Conservation (phyloP, 345 rosid genomes). For the Xanthoceras sorbifolium region DNA sequence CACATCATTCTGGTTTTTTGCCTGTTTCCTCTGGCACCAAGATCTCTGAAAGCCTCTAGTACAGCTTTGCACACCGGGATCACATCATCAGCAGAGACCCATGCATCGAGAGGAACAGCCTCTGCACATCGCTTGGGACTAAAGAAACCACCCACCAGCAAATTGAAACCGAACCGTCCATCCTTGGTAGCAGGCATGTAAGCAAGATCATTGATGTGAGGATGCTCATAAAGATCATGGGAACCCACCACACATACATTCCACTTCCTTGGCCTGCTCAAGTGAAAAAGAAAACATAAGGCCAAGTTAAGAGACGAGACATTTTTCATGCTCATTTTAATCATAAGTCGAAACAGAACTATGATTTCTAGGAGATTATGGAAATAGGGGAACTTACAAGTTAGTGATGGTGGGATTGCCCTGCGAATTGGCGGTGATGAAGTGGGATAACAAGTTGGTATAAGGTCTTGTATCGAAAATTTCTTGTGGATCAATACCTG, state of each 20-base stretch:
- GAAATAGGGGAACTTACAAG: slow-evolving; percentile 78
- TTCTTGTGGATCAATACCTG: slow-evolving; percentile 90
- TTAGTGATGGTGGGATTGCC: slow-evolving; percentile 78
- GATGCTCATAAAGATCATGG: slow-evolving; percentile 96
- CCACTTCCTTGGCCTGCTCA: slow-evolving; percentile 93
- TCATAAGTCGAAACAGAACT: neutral
- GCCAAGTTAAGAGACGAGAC: neutral
- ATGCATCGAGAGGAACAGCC: slow-evolving; percentile 92
- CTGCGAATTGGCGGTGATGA: slow-evolving; percentile 65
- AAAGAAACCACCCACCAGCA: slow-evolving; percentile 95
- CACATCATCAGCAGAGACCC: slow-evolving; percentile 85
- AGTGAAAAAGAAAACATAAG: slow-evolving; percentile 9
- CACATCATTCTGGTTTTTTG: slow-evolving; percentile 99
- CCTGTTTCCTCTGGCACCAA: slow-evolving; percentile 83
- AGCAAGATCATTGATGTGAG: slow-evolving; percentile 95
- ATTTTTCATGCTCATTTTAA: neutral
- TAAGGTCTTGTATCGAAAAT: slow-evolving; percentile 90
- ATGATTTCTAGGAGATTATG: neutral
- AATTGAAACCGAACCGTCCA: slow-evolving; percentile 79
- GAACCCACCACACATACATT: slow-evolving; percentile 92
- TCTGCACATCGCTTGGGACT: slow-evolving; percentile 88
- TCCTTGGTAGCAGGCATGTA: slow-evolving; percentile 90
- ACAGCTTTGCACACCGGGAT: slow-evolving; percentile 74
- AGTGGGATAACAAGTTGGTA: slow-evolving; percentile 73
- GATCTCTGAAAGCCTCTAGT: slow-evolving; percentile 85